These are phyloP conservation scores for Dactylorhiza incarnata DNA, from an alignment of 106 monocot genomes.

Conservation along the genomic window DNA sequence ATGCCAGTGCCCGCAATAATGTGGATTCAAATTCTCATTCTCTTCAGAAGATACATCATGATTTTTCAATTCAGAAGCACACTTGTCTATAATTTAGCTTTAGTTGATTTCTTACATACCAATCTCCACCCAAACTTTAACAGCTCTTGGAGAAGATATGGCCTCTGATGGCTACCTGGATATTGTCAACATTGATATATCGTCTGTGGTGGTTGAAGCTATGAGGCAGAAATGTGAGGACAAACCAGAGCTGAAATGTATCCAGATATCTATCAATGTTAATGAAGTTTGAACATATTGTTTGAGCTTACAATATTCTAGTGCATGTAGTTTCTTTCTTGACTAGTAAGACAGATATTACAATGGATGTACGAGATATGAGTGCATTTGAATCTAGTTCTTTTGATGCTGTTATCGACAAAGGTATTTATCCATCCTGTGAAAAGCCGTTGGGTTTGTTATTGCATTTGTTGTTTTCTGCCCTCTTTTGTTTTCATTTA, in stretches of 20 bases:
- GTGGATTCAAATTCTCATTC: neutral
- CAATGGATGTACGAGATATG: constrained; percentile 93
- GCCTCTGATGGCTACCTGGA: constrained; percentile 70
- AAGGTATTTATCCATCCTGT: constrained; percentile 40
- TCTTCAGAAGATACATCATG: neutral
- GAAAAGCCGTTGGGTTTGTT: neutral
- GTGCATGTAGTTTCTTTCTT: constrained; percentile 1
- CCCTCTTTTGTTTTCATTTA: neutral
- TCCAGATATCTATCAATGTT: constrained; percentile 9
- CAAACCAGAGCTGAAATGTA: constrained; percentile 73
- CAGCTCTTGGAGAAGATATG: constrained; percentile 86
- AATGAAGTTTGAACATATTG: neutral
- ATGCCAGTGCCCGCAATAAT: no score
- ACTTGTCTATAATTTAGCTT: neutral
- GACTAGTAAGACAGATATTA: constrained; percentile 42
- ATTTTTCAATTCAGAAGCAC: neutral
- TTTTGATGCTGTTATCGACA: constrained; percentile 90
- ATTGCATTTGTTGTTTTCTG: neutral
- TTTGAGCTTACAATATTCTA: neutral
- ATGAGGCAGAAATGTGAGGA: constrained; percentile 70
- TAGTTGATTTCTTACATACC: neutral
- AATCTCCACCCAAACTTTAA: constrained; percentile 3
- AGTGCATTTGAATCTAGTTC: constrained; percentile 49
- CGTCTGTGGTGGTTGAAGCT: constrained; percentile 81
- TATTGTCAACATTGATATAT: constrained; percentile 81